phyloP scores from a whole-genome alignment of 345 rosid species.

The Isatis tinctoria region DNA sequence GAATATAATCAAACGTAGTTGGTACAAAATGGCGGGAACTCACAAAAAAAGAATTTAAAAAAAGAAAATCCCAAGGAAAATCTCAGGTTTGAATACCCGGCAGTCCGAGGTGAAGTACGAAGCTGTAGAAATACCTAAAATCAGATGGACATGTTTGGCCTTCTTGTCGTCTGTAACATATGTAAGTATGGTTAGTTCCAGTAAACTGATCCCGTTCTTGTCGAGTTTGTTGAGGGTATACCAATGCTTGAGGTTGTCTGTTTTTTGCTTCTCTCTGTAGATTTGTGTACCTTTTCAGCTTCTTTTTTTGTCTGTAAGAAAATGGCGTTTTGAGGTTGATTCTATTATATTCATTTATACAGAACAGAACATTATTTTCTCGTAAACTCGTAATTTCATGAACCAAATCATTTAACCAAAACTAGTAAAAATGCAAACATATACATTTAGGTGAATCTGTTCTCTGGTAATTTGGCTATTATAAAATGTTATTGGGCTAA shows the following conservation, averaged over 20 bases:
- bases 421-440: neutral
- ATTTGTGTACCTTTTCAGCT: neutral
- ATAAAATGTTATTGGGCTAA: neutral
- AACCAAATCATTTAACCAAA: neutral
- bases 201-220: neutral
- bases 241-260: constrained; percentile 4
- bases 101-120: neutral
- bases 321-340: constrained; percentile 2
- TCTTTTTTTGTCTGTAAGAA: constrained; percentile 3
- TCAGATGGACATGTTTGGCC: constrained; percentile 16
- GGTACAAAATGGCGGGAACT: neutral
- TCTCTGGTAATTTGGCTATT: neutral
- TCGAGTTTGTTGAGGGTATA: constrained; percentile 9
- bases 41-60: neutral
- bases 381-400: neutral
- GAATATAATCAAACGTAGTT: neutral
- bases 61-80: neutral
- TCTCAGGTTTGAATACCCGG: neutral
- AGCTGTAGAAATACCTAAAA: neutral
- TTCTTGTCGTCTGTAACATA: constrained; percentile 21
- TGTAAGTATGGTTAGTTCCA: constrained; percentile 26
- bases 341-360: constrained; percentile 8
- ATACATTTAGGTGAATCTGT: neutral
- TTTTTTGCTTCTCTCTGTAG: constrained; percentile 4
- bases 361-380: neutral